Percentiles rank a stretch among this genome's conserved stretches.
phyloP scores from a whole-genome alignment of 805 yeast genomes.

The Candida endomychidarum region DNA sequence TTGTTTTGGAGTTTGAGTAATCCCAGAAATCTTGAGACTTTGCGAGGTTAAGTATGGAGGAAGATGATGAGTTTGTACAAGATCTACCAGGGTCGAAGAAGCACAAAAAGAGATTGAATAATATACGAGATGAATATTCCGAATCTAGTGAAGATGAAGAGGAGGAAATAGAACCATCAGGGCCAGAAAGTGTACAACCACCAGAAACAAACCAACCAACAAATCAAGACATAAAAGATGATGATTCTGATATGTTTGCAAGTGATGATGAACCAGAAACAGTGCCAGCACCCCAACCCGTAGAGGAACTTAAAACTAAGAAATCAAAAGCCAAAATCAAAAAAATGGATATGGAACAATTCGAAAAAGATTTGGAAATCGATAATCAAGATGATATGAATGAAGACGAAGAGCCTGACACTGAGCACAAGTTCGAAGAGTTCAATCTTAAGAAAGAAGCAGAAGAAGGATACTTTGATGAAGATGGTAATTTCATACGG shows the following conservation, averaged over 20 bases:
- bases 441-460: slow-evolving; percentile 59
- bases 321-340: slow-evolving; percentile 2
- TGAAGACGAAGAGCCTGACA: background rate
- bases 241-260: slow-evolving; percentile 49
- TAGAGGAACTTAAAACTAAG: slow-evolving; percentile 6
- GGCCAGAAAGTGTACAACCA: background rate
- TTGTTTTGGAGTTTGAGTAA: no score
- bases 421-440: slow-evolving; percentile 54
- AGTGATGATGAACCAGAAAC: slow-evolving; percentile 23
- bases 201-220: no score
- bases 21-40: no score
- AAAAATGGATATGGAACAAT: slow-evolving; percentile 22
- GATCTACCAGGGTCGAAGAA: slow-evolving; percentile 13
- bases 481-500: slow-evolving; percentile 56
- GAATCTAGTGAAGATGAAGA: slow-evolving; percentile 17
- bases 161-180: slow-evolving; percentile 5
- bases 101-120: no score
- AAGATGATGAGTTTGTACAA: slow-evolving; percentile 13
- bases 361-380: slow-evolving; percentile 26
- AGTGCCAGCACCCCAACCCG: slow-evolving; percentile 10
- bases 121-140: slow-evolving; percentile 10
- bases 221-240: slow-evolving; percentile 15
- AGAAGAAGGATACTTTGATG: slow-evolving; percentile 60
- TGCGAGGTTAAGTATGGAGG: background rate
- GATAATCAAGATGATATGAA: slow-evolving; percentile 15